Base-by-base conservation (phyloP, 176 grass and related monocot species). In the Aegilops speltoides region DNA sequence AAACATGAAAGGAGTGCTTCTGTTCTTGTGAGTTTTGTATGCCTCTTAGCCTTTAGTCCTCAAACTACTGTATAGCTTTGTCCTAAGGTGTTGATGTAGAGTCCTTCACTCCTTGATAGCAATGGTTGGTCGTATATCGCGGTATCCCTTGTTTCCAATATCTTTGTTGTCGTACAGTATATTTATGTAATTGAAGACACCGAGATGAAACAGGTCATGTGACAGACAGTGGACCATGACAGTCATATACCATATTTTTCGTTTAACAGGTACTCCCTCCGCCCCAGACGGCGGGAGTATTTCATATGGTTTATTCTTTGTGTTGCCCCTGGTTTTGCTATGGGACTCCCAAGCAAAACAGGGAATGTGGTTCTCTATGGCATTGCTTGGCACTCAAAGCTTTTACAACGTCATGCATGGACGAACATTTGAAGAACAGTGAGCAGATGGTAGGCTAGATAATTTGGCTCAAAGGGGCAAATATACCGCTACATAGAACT, bases 51-150 rank as follows among this genome's bases (percentile, higher is more conserved):
- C 17, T 78, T 67, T 91, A 63, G 54, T 87, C 65, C 43, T 67
- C 38, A 23, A 90, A 84, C 85, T 24, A 54, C 8, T 91, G 86
- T 84, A 84, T 62, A 88, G 85, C 50, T 85, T n/a, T 76, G 17
- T 77, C 26, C 15, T 22, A 46, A 79, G 74, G 20, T 32, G 29
- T 43, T 84, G 50, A 38, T 91, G 85, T 91, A 84, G 85, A 81
- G 76, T 68, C 45, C 20, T 80, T 73, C 48, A 73, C 69, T 43
- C 69, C 69, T 41, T 73, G 12, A 75, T 83, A 87, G 45, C 22
- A 29, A 62, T 52, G n/a, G 24, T 63, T 64, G 60, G 63, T 76
- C 60, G 73, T 84, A 70, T 84, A 63, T 85, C 16, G 46, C 5
- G 38, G 33, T 3, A 76, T 28, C 28, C 48, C 6, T 81, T 48